Conservation (phyloP, 768 basidiomycete genomes). For the Pleurotus eryngii region DNA sequence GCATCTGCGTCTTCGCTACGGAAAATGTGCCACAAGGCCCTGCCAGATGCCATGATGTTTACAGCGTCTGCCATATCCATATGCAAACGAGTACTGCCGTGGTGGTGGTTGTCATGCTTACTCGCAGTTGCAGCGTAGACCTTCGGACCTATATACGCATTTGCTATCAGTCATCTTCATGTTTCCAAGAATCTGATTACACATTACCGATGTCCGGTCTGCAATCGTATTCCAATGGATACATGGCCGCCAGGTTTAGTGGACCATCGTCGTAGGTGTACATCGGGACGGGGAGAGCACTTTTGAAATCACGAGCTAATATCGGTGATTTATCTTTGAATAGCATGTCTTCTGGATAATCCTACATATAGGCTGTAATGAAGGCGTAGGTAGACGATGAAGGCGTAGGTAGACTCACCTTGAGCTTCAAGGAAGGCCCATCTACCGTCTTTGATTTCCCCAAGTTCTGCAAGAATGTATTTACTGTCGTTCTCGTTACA, state of each 20-base stretch:
- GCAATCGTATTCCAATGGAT: neutral
- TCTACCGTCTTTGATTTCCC: too few relatives aligned
- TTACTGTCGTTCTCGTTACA: too few relatives aligned
- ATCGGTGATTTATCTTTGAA: too few relatives aligned
- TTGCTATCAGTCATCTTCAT: slow-evolving; percentile 1
- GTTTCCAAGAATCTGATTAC: neutral
- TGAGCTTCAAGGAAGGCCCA: too few relatives aligned
- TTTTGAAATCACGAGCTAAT: too few relatives aligned
- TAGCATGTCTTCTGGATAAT: too few relatives aligned
- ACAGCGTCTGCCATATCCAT: slow-evolving; percentile 73
- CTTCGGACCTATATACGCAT: slow-evolving; percentile 48
- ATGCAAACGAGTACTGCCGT: slow-evolving; percentile 65
- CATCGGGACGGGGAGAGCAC: neutral
- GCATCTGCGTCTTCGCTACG: slow-evolving; percentile 53
- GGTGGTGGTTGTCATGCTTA: slow-evolving; percentile 44
- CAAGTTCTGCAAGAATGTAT: too few relatives aligned
- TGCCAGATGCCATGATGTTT: slow-evolving; percentile 65
- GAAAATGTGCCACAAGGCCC: slow-evolving; percentile 71
- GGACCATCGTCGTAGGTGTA: neutral
- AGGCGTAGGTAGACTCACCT: too few relatives aligned
- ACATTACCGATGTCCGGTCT: neutral
- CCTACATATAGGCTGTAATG: too few relatives aligned
- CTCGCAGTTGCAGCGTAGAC: slow-evolving; percentile 69
- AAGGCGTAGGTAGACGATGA: too few relatives aligned
- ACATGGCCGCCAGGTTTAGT: neutral